Evolutionary conservation across 306 rosid genomes (phyloP).

Genomic region (Begonia peltatifolia): DNA sequence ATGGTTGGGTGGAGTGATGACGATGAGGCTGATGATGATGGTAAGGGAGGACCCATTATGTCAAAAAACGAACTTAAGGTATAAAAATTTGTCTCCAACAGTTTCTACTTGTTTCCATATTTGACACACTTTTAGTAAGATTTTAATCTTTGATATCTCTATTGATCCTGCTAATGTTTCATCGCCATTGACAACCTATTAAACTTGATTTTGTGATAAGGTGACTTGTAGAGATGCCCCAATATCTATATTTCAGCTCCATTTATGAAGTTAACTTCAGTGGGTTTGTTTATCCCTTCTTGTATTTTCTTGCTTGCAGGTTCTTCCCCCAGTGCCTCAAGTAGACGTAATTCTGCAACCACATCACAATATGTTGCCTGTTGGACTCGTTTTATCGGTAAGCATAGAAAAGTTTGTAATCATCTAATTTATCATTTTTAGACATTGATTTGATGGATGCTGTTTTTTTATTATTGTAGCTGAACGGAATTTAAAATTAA

Average conservation of each 20-base stretch:
- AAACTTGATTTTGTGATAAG: too few species aligned
- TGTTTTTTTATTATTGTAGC: too few species aligned
- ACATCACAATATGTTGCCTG: slow-evolving; percentile 55
- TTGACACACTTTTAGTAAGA: neutral
- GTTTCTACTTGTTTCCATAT: neutral
- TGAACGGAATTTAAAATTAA: too few species aligned
- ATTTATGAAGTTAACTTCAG: too few species aligned
- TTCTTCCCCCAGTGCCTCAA: slow-evolving; percentile 56
- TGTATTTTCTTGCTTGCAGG: slow-evolving; percentile 27
- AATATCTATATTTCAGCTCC: too few species aligned
- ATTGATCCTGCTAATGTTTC: too few species aligned
- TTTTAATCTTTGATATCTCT: neutral
- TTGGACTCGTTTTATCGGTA: slow-evolving; percentile 77
- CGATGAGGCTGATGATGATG: slow-evolving; percentile 17
- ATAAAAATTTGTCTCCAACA: neutral
- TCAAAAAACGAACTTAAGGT: slow-evolving; percentile 77
- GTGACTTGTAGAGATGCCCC: too few species aligned
- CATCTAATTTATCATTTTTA: too few species aligned
- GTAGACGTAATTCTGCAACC: slow-evolving; percentile 50
- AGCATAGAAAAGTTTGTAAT: slow-evolving; percentile 13
- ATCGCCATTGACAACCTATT: too few species aligned
- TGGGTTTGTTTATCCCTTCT: slow-evolving; percentile 7
- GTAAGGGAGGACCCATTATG: slow-evolving; percentile 31
- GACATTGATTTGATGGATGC: too few species aligned
- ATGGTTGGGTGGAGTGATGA: slow-evolving; percentile 18